These are phyloP conservation scores for Platanthera zijinensis DNA, from an alignment of 106 monocot genomes.

Conservation along the genomic window DNA sequence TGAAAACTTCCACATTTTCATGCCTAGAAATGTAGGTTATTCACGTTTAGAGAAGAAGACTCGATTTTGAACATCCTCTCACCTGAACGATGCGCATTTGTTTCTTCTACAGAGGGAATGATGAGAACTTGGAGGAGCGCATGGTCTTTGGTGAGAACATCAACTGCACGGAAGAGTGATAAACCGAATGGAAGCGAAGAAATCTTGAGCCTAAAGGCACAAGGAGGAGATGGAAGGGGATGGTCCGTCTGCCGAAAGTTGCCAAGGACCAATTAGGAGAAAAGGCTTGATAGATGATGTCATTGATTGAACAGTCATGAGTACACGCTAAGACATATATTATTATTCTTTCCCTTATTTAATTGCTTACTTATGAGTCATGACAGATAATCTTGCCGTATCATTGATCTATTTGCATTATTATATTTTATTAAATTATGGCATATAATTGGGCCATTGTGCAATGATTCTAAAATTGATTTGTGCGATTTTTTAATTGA, in stretches of 20 bases:
- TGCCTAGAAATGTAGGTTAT: neutral
- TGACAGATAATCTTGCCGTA: too few species aligned
- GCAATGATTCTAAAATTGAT: too few species aligned
- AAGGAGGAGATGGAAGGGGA: neutral
- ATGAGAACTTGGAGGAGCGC: neutral
- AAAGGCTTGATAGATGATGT: neutral
- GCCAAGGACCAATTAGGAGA: neutral
- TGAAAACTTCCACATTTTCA: neutral
- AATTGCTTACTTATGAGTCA: too few species aligned
- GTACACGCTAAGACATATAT: too few species aligned
- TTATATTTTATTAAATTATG: too few species aligned
- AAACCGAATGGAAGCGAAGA: too few species aligned
- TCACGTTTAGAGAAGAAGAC: neutral
- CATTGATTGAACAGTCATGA: neutral
- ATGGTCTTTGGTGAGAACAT: neutral
- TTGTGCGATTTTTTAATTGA: too few species aligned
- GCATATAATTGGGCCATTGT: too few species aligned
- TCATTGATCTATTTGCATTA: too few species aligned
- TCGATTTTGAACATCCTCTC: neutral
- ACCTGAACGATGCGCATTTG: constrained; percentile 6
- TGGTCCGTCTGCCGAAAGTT: neutral
- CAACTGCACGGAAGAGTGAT: too few species aligned
- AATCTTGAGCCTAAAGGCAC: too few species aligned
- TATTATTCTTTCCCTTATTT: too few species aligned
- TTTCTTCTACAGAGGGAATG: neutral